Conservation (phyloP, 352 stramenopile genomes). For the Albugo laibachii region DNA sequence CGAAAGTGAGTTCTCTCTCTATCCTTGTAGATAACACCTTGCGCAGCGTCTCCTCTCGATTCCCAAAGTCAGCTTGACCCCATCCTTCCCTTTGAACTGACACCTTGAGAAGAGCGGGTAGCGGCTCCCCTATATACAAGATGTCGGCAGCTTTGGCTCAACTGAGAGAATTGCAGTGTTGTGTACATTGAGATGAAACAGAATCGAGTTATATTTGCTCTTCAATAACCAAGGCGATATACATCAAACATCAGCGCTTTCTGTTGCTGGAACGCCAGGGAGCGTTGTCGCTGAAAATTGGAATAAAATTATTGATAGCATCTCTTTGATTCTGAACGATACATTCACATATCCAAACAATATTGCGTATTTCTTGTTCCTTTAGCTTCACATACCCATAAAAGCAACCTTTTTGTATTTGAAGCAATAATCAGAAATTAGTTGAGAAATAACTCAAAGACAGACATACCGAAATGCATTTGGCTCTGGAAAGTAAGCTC, state of each 20-base stretch:
- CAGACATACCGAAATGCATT: conserved; percentile 90
- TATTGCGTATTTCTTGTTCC: conserved; percentile 98
- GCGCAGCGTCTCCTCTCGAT: too few species aligned
- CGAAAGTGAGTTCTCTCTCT: too few species aligned
- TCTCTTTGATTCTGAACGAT: conserved; percentile 98
- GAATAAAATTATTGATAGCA: conserved; percentile 98
- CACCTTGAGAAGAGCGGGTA: too few species aligned
- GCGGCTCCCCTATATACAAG: too few species aligned
- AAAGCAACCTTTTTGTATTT: conserved; percentile 54
- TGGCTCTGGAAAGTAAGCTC: conserved; percentile 97
- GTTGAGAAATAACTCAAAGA: background rate
- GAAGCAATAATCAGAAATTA: background rate
- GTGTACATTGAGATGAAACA: too few species aligned
- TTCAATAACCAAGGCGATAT: too few species aligned
- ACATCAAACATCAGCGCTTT: background rate
- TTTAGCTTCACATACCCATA: conserved; percentile 99
- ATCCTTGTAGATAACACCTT: too few species aligned
- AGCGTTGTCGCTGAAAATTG: conserved; percentile 91
- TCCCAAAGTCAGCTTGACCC: too few species aligned
- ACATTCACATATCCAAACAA: conserved; percentile 99
- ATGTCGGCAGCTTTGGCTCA: too few species aligned
- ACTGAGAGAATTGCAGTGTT: too few species aligned
- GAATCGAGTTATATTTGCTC: too few species aligned
- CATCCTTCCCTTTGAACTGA: too few species aligned
- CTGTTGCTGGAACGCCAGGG: conserved; percentile 75